Evolutionary conservation across 2,329 filamentous ascomycete genomes (phyloP).

Genomic region (Byssoonygena ceratinophila): DNA sequence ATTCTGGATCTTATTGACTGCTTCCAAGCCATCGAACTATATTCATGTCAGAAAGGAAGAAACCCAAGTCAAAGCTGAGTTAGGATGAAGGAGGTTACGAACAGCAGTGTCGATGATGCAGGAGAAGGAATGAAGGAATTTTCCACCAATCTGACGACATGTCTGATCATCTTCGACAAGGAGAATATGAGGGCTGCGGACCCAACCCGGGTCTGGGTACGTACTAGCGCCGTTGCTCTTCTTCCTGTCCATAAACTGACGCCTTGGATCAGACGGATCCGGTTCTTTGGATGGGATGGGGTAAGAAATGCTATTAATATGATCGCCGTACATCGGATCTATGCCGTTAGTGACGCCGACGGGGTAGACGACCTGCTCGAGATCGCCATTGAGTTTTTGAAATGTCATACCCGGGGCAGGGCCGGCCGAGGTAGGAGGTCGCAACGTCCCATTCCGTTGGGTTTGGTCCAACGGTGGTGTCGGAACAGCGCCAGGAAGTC

Average conservation of each 20-base stretch:
- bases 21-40: conserved; percentile 76
- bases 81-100: conserved; percentile 27
- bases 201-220: conserved; percentile 54
- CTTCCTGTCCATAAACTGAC: conserved; percentile 41
- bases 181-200: conserved; percentile 63
- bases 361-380: conserved; percentile 73
- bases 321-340: conserved; percentile 86
- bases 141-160: conserved; percentile 55
- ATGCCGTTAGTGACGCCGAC: conserved; percentile 86
- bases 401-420: conserved; percentile 45
- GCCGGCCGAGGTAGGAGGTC: conserved; percentile 34
- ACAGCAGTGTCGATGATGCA: conserved; percentile 55
- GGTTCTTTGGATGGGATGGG: conserved; percentile 57
- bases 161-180: conserved; percentile 75
- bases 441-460: conserved; percentile 28
- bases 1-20: conserved; percentile 70
- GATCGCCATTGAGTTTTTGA: conserved; percentile 43
- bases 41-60: conserved; percentile 9
- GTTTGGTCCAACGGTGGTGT: conserved; percentile 47
- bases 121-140: conserved; percentile 55
- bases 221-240: conserved; percentile 46
- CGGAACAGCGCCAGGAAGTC: conserved; percentile 46
- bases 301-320: conserved; percentile 90
- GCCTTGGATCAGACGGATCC: conserved; percentile 40
- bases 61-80: neutral